Evolutionary conservation across 225 moss, liverwort and hornwort genomes (phyloP).

Genomic region (Rhytidiadelphus loreus): DNA sequence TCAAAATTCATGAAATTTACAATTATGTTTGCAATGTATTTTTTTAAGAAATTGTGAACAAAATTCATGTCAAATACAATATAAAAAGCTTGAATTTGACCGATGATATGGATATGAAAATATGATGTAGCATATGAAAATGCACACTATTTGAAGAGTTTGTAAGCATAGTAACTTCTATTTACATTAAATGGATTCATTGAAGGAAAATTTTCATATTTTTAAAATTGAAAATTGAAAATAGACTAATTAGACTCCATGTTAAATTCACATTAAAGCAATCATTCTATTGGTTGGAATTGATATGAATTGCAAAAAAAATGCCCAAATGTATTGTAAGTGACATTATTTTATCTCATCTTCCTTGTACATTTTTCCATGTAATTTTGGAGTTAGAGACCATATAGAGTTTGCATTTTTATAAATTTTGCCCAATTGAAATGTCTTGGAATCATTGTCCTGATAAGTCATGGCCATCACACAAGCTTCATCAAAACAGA

Average conservation of each 20-base stretch:
- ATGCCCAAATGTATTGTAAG: neutral
- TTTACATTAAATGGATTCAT: neutral
- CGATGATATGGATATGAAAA: too few species aligned
- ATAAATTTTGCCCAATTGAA: neutral
- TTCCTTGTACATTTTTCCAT: neutral
- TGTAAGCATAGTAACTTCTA: neutral
- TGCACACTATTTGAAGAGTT: neutral
- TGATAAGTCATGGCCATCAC: neutral
- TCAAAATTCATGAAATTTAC: neutral
- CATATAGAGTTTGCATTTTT: neutral
- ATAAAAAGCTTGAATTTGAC: neutral
- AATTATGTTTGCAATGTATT: rapidly evolving
- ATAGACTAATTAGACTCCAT: neutral
- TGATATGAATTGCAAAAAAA: neutral
- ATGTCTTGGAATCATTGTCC: neutral
- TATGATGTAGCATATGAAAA: too few species aligned
- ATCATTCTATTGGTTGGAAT: neutral
- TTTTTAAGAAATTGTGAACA: neutral
- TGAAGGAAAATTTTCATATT: neutral
- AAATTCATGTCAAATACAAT: neutral
- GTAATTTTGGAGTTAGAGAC: neutral
- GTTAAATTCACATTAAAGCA: neutral
- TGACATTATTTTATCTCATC: neutral
- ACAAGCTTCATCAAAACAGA: neutral
- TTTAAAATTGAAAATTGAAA: neutral